These are phyloP conservation scores for Chaetomium olivaceum DNA, from an alignment of 2,329 filamentous ascomycete genomes.

Conservation along the genomic window DNA sequence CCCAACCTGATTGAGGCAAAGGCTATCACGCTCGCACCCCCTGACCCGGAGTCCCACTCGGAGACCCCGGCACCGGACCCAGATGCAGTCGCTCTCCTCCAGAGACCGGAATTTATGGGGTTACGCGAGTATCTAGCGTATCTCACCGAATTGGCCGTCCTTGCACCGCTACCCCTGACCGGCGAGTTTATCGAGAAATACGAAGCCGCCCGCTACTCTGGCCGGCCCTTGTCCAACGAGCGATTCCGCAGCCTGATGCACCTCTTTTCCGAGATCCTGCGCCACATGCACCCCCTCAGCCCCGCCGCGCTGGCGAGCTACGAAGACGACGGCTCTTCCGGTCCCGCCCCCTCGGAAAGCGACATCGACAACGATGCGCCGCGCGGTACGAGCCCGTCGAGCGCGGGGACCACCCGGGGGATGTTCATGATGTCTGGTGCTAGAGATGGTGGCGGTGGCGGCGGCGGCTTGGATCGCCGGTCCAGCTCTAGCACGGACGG, in stretches of 20 bases:
- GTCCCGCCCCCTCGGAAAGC: conserved; percentile 39
- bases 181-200: conserved; percentile 73
- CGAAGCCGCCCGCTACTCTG: conserved; percentile 82
- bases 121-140: conserved; percentile 77
- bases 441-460: not conserved
- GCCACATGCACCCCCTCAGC: conserved; percentile 69
- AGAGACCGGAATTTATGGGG: conserved; percentile 68
- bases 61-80: conserved; percentile 58
- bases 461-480: not conserved
- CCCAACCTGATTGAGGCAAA: conserved; percentile 90
- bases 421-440: not conserved
- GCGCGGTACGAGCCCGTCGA: conserved; percentile 44
- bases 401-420: conserved; percentile 34
- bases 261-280: conserved; percentile 77
- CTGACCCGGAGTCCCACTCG: conserved; percentile 44
- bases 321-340: conserved; percentile 29
- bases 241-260: conserved; percentile 81
- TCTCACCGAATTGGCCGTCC: conserved; percentile 66
- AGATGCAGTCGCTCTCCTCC: conserved; percentile 69
- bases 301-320: conserved; percentile 48
- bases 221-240: conserved; percentile 63
- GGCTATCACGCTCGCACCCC: conserved; percentile 79
- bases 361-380: conserved; percentile 51
- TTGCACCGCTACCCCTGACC: conserved; percentile 48
- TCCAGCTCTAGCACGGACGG: conserved; percentile 36